These are phyloP conservation scores for Pyronema omphalodes DNA, from an alignment of 495 filamentous ascomycete genomes.

Conservation along the genomic window DNA sequence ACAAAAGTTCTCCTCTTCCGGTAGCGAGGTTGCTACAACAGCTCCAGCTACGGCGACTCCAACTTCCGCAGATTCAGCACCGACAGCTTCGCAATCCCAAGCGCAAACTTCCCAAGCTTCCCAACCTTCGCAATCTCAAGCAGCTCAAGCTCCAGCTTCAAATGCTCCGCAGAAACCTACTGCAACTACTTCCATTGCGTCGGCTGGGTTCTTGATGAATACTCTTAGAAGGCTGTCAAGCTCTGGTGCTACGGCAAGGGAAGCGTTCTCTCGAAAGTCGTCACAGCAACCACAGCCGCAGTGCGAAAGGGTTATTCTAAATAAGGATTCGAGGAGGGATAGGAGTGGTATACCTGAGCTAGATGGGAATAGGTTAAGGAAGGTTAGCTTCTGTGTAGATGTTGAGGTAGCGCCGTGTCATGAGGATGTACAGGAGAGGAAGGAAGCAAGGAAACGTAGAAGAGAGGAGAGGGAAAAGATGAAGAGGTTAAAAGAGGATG, in stretches of 20 bases:
- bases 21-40: neutral
- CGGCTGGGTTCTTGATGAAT: conserved; percentile 55
- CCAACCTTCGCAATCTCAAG: neutral
- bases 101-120: conserved; percentile 30
- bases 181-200: conserved; percentile 5
- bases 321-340: conserved; percentile 62
- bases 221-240: conserved; percentile 68
- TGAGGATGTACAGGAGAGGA: conserved; percentile 12
- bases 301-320: conserved; percentile 65
- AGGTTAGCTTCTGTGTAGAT: conserved; percentile 89
- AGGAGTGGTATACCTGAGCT: conserved; percentile 63
- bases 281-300: conserved; percentile 31
- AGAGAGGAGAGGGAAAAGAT: conserved; percentile 11
- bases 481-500: conserved; percentile 10
- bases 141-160: conserved; percentile 30
- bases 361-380: conserved; percentile 57
- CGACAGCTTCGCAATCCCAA: neutral
- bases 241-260: conserved; percentile 35
- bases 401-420: conserved; percentile 63
- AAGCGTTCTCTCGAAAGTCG: conserved; percentile 28
- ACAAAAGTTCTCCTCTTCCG: no score
- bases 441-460: conserved; percentile 9
- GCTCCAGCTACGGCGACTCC: neutral
- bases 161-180: conserved; percentile 33
- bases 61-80: neutral